Percentiles rank a stretch among this genome's conserved stretches.
Evolutionary conservation across 805 yeast species (phyloP).

Genomic region (Kuraishia ogatae): DNA sequence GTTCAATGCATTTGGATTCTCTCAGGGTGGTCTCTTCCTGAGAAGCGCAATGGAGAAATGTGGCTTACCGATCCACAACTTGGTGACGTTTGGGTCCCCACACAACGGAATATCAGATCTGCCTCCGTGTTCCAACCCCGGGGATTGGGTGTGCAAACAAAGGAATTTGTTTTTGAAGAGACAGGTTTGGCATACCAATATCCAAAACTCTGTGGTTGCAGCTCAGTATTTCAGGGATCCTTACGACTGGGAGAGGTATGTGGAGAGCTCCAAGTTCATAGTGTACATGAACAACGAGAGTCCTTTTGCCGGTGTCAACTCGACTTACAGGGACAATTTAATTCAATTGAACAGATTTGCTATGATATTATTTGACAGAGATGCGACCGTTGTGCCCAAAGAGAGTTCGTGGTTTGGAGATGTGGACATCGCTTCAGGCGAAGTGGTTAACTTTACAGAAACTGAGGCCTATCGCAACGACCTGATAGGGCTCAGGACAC

Average conservation of each 20-base stretch:
- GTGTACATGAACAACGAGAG: slow-evolving; percentile 64
- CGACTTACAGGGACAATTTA: slow-evolving; percentile 35
- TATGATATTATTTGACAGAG: slow-evolving; percentile 49
- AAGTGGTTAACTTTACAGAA: slow-evolving; percentile 32
- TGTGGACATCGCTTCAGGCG: slow-evolving; percentile 32
- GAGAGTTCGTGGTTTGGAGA: slow-evolving; percentile 66
- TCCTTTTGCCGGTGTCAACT: slow-evolving; percentile 16
- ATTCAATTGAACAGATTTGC: slow-evolving; percentile 41
- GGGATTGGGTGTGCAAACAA: slow-evolving; percentile 51
- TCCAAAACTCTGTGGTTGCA: slow-evolving; percentile 52
- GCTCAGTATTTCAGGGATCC: slow-evolving; percentile 76
- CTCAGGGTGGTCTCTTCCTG: slow-evolving; percentile 81
- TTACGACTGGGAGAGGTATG: slow-evolving; percentile 40
- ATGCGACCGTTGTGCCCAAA: slow-evolving; percentile 64
- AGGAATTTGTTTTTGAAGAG: slow-evolving; percentile 44
- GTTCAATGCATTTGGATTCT: slow-evolving; percentile 69
- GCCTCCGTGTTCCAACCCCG: slow-evolving; percentile 41
- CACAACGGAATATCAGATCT: slow-evolving; percentile 69
- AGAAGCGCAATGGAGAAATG: slow-evolving; percentile 60
- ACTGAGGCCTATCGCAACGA: slow-evolving; percentile 46
- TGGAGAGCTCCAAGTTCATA: slow-evolving; percentile 47
- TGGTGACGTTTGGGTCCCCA: slow-evolving; percentile 76
- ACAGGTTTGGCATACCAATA: slow-evolving; percentile 49
- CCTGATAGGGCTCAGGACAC: slow-evolving; percentile 46
- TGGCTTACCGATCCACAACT: slow-evolving; percentile 33